phyloP scores from a whole-genome alignment of 176 grass and related monocot species.

The Microstegium vimineum region DNA sequence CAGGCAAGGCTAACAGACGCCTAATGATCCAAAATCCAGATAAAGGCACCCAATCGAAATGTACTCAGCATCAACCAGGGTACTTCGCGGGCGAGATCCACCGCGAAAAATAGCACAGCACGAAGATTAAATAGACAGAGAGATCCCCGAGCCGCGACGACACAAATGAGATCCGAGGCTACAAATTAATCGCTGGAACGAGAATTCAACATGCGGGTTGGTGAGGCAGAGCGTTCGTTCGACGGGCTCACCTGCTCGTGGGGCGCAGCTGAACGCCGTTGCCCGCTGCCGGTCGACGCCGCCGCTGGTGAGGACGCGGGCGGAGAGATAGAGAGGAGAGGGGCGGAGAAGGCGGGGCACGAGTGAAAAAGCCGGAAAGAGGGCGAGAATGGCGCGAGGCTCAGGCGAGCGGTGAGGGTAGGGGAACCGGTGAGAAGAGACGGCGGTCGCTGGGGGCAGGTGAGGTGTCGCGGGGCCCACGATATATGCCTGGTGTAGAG shows the following conservation, averaged over 20 bases:
- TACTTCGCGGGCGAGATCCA: background rate
- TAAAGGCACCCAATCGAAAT: background rate
- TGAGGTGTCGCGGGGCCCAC: background rate
- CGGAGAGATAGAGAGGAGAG: background rate
- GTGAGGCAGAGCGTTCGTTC: background rate
- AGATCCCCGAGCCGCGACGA: too few species aligned
- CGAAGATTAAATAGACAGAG: background rate
- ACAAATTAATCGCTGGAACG: background rate
- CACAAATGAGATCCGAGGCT: background rate
- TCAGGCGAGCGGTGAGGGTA: background rate
- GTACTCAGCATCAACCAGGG: background rate
- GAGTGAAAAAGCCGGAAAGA: background rate
- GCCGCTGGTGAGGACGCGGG: background rate
- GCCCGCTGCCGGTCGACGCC: background rate
- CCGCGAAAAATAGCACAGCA: background rate
- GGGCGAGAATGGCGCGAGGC: background rate
- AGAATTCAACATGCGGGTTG: background rate
- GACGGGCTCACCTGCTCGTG: conserved; percentile 20
- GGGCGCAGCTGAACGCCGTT: background rate
- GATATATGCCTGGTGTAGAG: background rate
- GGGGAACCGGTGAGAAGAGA: too few species aligned
- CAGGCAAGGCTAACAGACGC: background rate
- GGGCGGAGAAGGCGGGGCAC: background rate
- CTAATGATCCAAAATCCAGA: background rate
- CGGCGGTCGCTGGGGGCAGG: background rate